Evolutionary conservation across 2,329 filamentous ascomycete species (phyloP), one percentile per base, ranked within the genome.

Genomic region (Sporothrix schenckii): DNA sequence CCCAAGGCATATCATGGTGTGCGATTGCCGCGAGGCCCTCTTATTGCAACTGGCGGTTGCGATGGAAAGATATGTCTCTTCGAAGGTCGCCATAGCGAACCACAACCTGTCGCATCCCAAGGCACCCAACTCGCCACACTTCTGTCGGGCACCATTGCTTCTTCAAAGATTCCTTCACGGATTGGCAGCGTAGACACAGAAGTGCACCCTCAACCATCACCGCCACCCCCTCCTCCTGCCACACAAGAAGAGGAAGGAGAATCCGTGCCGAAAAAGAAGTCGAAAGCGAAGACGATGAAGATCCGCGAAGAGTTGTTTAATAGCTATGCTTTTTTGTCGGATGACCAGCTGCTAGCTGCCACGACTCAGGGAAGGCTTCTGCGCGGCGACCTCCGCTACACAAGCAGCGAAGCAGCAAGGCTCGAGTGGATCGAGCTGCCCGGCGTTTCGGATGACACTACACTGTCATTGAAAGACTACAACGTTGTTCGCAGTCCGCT

Each of bases 31-130:
- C 74, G 78, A 16, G 78, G 77, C 16, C 75, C 82, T 0, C 72
- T 84, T 1, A 78, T 93, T 24, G 89, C 87, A 4, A 93, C 92
- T 1, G 95, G 95, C 14, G 95, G 92, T n/a, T 91, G 92, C 13
- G 95, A 99, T 79, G 91, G 93, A 19, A 88, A 85, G 73, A 84
- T 90, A 53, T 83, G 84, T 3, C 75, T 88, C n/a, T 80, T 86
- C 39, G 75, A 77, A 21, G 71, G 69, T 14, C 34, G 30, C 1
- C 66, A 24, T 5, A 34, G 21, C 34, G 49, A 54, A 19, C 34
- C 11, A 13, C 58, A 61, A 5, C 53, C 21, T 10, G 19, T 10
- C 3, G 9, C 30, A 7, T n/a, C 10, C 52, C n/a, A 30, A 4
- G 54, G 19, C 21, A n/a, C 11, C 24, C 39, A 11, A 10, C 10